These are phyloP conservation scores for Venturia oleaginea DNA, from an alignment of 2,329 filamentous ascomycete genomes.

Conservation along the genomic window DNA sequence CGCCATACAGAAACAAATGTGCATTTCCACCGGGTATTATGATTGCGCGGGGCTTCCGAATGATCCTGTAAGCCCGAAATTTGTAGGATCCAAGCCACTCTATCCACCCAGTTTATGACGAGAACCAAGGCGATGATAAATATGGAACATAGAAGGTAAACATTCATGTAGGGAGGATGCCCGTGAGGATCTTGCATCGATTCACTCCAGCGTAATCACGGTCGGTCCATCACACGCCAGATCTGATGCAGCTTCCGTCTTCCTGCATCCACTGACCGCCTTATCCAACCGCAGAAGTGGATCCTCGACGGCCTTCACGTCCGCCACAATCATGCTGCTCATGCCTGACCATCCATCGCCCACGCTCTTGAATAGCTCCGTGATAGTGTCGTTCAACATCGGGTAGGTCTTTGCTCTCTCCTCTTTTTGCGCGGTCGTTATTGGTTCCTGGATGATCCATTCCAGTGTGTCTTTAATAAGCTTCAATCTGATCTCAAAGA, in stretches of 20 bases:
- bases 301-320: conserved; percentile 26
- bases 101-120: background rate
- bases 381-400: conserved; percentile 24
- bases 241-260: background rate
- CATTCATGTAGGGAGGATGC: background rate
- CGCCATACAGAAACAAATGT: conserved; percentile 5
- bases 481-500: conserved; percentile 30
- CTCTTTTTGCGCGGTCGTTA: conserved; percentile 20
- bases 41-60: background rate
- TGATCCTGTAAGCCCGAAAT: background rate
- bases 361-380: conserved; percentile 24
- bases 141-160: background rate
- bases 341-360: conserved; percentile 31
- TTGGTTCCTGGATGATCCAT: conserved; percentile 31
- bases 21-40: conserved; percentile 7
- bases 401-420: conserved; percentile 23
- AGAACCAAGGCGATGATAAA: background rate
- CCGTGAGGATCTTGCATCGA: background rate
- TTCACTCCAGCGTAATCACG: background rate
- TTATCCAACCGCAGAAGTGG: conserved; percentile 31
- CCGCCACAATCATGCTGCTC: conserved; percentile 28
- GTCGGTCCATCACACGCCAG: background rate
- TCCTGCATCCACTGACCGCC: conserved; percentile 24
- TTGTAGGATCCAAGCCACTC: background rate
- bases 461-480: conserved; percentile 24